Evolutionary conservation across 2,329 filamentous ascomycete genomes (phyloP).

Genomic region (Nothopassalora personata): DNA sequence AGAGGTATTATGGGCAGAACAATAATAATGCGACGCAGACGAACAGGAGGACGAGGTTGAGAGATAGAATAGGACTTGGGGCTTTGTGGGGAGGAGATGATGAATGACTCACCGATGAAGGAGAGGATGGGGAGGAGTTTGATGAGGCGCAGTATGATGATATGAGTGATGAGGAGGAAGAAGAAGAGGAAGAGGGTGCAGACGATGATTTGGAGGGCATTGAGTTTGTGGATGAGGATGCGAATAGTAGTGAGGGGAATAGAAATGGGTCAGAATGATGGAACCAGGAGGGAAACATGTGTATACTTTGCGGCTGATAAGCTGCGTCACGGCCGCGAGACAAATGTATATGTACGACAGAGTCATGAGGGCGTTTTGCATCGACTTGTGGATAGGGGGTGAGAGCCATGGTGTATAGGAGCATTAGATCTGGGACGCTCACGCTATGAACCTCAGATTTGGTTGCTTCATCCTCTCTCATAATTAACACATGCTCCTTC

Average conservation of each 20-base stretch:
- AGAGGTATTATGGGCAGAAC: slow-evolving; percentile 37
- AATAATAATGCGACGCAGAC: background rate
- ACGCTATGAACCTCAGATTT: background rate
- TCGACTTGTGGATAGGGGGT: background rate
- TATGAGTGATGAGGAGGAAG: slow-evolving; percentile 8
- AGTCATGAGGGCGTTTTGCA: background rate
- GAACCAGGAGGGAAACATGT: background rate
- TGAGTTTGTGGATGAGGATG: slow-evolving; percentile 4
- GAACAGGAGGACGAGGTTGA: slow-evolving; percentile 16
- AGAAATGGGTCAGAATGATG: background rate
- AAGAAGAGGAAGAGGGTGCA: slow-evolving; percentile 5
- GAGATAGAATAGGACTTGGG: slow-evolving; percentile 25
- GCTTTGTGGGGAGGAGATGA: slow-evolving; percentile 24
- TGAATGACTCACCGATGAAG: slow-evolving; percentile 16
- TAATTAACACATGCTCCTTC: no score
- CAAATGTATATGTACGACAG: slow-evolving; percentile 5
- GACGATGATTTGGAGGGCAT: background rate
- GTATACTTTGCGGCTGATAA: background rate
- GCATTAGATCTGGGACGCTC: background rate
- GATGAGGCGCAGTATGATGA: slow-evolving; percentile 8
- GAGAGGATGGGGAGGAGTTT: slow-evolving; percentile 7
- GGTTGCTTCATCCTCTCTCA: no score
- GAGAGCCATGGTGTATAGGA: background rate
- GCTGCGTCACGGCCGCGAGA: background rate
- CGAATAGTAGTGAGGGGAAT: slow-evolving; percentile 1